Conservation (phyloP, 805 yeast species). For the Candida hungchunana region DNA sequence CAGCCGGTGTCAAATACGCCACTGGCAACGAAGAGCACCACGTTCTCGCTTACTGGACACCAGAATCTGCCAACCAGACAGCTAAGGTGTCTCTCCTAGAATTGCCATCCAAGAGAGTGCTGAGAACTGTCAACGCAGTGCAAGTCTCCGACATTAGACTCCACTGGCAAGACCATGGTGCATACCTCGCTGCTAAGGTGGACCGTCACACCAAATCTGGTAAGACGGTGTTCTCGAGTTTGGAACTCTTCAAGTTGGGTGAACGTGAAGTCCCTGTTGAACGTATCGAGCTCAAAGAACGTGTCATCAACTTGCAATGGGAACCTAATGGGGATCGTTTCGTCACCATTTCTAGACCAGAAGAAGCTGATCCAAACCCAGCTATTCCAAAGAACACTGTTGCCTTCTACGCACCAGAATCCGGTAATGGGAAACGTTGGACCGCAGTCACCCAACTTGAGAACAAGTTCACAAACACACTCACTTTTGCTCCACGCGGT, state of each 20-base stretch:
- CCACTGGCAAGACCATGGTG: constrained; percentile 91
- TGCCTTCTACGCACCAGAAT: constrained; percentile 82
- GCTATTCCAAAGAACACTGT: constrained; percentile 63
- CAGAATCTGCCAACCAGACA: constrained; percentile 86
- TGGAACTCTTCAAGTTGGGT: constrained; percentile 82
- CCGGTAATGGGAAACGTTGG: constrained; percentile 50
- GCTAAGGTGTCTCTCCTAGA: constrained; percentile 92
- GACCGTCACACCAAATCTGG: constrained; percentile 95
- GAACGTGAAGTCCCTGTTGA: constrained; percentile 95
- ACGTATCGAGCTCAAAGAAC: constrained; percentile 87
- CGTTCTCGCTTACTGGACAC: constrained; percentile 92
- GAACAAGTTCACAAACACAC: constrained; percentile 64
- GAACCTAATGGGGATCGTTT: constrained; percentile 92
- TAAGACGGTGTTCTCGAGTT: constrained; percentile 84
- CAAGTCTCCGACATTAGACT: constrained; percentile 88
- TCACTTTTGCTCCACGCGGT: constrained; percentile 90
- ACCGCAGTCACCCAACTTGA: constrained; percentile 50
- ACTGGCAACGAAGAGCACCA: constrained; percentile 53
- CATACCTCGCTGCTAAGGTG: constrained; percentile 85
- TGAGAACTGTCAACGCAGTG: constrained; percentile 90
- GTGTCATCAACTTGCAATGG: constrained; percentile 88
- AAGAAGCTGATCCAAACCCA: constrained; percentile 47
- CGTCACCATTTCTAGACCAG: constrained; percentile 64
- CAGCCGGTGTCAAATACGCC: constrained; percentile 71
- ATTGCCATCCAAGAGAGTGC: constrained; percentile 73